Percentiles rank a stretch among this genome's conserved stretches.
Evolutionary conservation across 2,329 filamentous ascomycete genomes (phyloP).

Genomic region (Chrysoporthe deuterocubensis): DNA sequence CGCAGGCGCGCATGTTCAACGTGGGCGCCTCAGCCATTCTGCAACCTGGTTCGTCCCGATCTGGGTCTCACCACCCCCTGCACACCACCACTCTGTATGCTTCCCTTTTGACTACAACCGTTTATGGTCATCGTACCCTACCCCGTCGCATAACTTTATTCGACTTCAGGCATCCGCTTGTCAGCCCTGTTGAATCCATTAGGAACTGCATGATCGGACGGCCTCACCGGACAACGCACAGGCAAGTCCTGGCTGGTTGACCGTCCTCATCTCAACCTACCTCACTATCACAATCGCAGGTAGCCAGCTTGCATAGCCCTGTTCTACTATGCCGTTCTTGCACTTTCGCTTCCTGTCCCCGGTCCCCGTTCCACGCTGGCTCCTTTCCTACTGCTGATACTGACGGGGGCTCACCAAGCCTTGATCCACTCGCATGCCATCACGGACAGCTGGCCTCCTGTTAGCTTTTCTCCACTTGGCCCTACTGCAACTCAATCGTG

Average conservation of each 20-base stretch:
- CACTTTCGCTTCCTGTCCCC: not conserved
- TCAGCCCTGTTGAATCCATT: constrained; percentile 23
- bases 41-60: constrained; percentile 21
- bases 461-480: constrained; percentile 26
- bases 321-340: constrained; percentile 6
- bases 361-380: not conserved
- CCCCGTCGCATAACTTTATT: constrained; percentile 17
- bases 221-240: constrained; percentile 19
- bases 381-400: not conserved
- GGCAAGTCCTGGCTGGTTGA: constrained; percentile 12
- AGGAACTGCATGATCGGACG: constrained; percentile 22
- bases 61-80: constrained; percentile 10
- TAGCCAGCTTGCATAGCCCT: constrained; percentile 25
- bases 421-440: constrained; percentile 12
- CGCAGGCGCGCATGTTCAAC: not conserved
- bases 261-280: not conserved
- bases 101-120: constrained; percentile 15
- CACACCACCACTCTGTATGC: constrained; percentile 12
- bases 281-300: not conserved
- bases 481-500: constrained; percentile 13
- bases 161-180: constrained; percentile 11
- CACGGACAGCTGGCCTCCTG: not conserved
- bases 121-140: constrained; percentile 8
- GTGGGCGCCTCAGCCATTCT: not conserved
- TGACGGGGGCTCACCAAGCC: constrained; percentile 20